These are phyloP conservation scores for Leptosphaerulina australis DNA, from an alignment of 2,329 filamentous ascomycete species.

Conservation along the genomic window DNA sequence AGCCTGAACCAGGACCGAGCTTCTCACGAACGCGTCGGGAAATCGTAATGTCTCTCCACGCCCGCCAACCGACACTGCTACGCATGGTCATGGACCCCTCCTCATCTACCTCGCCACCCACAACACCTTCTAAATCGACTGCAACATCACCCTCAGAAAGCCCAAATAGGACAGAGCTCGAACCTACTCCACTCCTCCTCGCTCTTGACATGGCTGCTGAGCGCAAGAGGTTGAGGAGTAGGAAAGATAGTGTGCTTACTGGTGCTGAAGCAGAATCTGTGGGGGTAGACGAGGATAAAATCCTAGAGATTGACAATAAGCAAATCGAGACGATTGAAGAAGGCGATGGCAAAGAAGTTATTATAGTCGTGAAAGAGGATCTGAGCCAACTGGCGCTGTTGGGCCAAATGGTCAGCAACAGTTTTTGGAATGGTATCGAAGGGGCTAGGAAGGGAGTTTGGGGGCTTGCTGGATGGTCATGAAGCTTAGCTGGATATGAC, in stretches of 20 bases:
- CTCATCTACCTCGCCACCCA: not conserved
- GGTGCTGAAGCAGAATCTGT: not conserved
- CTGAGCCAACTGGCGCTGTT: slow-evolving; percentile 9
- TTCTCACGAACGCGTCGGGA: too few species aligned
- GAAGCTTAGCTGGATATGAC: not conserved
- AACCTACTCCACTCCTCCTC: slow-evolving; percentile 11
- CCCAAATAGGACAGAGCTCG: slow-evolving; percentile 5
- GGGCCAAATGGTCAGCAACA: not conserved
- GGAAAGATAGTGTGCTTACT: slow-evolving; percentile 5
- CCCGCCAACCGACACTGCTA: slow-evolving; percentile 16
- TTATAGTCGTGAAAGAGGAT: slow-evolving; percentile 12
- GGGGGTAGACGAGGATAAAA: not conserved
- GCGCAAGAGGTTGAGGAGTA: slow-evolving; percentile 1
- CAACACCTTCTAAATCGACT: not conserved
- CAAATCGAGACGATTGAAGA: not conserved
- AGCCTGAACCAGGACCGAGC: too few species aligned
- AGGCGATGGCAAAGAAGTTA: slow-evolving; percentile 9
- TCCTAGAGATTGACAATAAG: not conserved
- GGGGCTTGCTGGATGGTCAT: slow-evolving; percentile 12
- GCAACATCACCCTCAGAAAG: not conserved
- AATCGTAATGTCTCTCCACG: slow-evolving; percentile 6
- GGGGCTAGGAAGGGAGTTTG: slow-evolving; percentile 14
- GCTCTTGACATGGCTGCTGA: slow-evolving; percentile 16
- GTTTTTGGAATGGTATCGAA: slow-evolving; percentile 12
- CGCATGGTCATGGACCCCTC: slow-evolving; percentile 12